Percentiles rank a stretch among this genome's conserved stretches.
Conservation (phyloP, 2,329 filamentous ascomycete species). For the Phialophora chinensis region DNA sequence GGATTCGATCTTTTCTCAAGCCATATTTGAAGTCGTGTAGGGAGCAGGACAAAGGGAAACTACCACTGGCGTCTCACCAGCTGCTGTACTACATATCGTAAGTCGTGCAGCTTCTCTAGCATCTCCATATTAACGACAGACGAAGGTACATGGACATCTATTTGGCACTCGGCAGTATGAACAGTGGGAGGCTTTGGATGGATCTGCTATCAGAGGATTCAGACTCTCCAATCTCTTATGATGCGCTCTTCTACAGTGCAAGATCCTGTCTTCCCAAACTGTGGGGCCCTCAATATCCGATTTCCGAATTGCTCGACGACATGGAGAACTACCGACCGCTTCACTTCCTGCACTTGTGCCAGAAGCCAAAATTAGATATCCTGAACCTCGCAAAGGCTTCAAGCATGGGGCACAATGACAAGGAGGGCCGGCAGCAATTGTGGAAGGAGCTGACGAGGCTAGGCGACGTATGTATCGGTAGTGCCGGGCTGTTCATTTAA, state of each 20-base stretch:
- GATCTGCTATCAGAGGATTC: slow-evolving; percentile 42
- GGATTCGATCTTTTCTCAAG: slow-evolving; percentile 46
- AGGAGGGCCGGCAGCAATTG: slow-evolving; percentile 26
- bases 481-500: not conserved
- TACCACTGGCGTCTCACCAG: slow-evolving; percentile 48
- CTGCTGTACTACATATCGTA: slow-evolving; percentile 47
- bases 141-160: slow-evolving; percentile 37
- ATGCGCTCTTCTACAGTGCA: slow-evolving; percentile 44
- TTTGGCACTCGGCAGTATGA: slow-evolving; percentile 34
- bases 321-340: slow-evolving; percentile 48
- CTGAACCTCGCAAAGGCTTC: slow-evolving; percentile 39
- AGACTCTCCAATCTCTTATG: slow-evolving; percentile 34
- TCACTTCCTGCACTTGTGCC: slow-evolving; percentile 44
- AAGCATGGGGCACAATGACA: slow-evolving; percentile 15
- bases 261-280: slow-evolving; percentile 46
- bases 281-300: slow-evolving; percentile 47
- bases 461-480: slow-evolving; percentile 38
- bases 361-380: slow-evolving; percentile 43
- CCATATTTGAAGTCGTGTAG: slow-evolving; percentile 42
- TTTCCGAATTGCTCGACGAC: slow-evolving; percentile 47
- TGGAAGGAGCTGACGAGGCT: slow-evolving; percentile 40
- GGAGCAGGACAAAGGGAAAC: slow-evolving; percentile 29
- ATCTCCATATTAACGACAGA: not conserved
- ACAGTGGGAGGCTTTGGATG: slow-evolving; percentile 42
- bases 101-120: slow-evolving; percentile 21